Evolutionary conservation across 257 asterid genomes (phyloP), one percentile per base, ranked within the genome.

Genomic region (Pogostemon cablin): DNA sequence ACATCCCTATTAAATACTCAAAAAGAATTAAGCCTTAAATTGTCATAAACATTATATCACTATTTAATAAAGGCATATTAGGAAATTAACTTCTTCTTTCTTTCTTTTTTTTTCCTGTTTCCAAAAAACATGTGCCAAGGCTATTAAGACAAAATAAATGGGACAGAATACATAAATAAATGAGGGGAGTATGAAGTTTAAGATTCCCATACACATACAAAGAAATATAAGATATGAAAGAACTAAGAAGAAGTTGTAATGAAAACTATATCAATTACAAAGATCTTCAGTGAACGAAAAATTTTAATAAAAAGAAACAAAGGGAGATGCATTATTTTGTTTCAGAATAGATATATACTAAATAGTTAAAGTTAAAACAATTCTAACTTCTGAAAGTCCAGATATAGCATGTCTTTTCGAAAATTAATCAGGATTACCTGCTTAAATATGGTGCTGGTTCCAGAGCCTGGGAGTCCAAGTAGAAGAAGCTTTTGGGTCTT

Each of bases 401-500:
- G 35, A 11, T 7, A 49, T 10, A n/a, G 25, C 20, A 25, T 39
- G 62, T 15, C 42, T 46, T n/a, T 35, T 50, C 53, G 65, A 9
- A 69, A 25, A 50, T 69, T 38, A 37, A 49, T 44, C 48, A 44
- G 17, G 53, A 61, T 70, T 81, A 86, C 96, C 95, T 90, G 96
- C 77, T 88, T 90, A 79, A 90, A 88, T 34, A 90, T 88, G 39
- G 97, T 90, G 80, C 96, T 88, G 50, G 97, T 90, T 50, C 97
- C 97, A 65, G 96, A 88, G 60, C 97, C 92, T 17, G 81, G 90
- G 68, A 86, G 92, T 44, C 97, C 97, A 47, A 90, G 85, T 64
- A 90, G 83, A 68, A 90, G 97, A 74, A 88, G 86, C 75, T 86
- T 90, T 75, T 90, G 97, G 78, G 52, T 68, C 75, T 80, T 86